Base-by-base conservation (phyloP, 2,329 filamentous ascomycete species). In the Exophiala alcalophila region DNA sequence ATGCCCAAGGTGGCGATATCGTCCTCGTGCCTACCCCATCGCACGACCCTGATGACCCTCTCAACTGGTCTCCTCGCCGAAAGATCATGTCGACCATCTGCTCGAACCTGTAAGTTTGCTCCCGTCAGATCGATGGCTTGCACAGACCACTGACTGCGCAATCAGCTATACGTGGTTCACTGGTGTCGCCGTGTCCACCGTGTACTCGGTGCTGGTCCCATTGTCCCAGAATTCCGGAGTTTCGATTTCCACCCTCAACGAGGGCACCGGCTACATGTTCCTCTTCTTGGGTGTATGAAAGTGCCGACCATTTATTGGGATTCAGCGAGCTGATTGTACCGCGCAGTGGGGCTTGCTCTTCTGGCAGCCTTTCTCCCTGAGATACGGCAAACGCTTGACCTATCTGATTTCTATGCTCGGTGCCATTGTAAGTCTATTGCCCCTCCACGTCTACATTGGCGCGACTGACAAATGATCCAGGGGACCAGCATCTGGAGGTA, bases 221-320 rank as follows among this genome's bases (percentile, higher is more conserved):
- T 59, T 74, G 8, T 66, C 65, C 4, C 55, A 68, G 39, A 65
- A 63, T 3, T 67, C 68, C 0, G 65, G 63, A 2, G 52, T 74
- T 4, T 69, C 63, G 0, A 50, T 73, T 11, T 57, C 52, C 4
- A 65, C 69, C 28, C 52, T 74, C 12, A 73, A 73, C 43, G 62
- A 66, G 38, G 71, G 71, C 4, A 72, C 68, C 4, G 70, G 71
- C 3, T 71, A 69, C 25, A 66, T 71, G 64, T 66, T 65, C 40
- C 53, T 67, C 1, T 52, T 65, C 9, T 55, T 61, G 3, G 63
- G 64, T 12, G n/a, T n/a, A n/a, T n/a, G n/a, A n/a, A n/a, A n/a
- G n/a, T n/a, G n/a, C n/a, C n/a, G n/a, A n/a, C n/a, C n/a, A n/a
- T n/a, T n/a, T n/a, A n/a, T n/a, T 65, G 62, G 62, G 60, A 57